Evolutionary conservation across 495 filamentous ascomycete genomes (phyloP).

Genomic region (Penicillium roqueforti): DNA sequence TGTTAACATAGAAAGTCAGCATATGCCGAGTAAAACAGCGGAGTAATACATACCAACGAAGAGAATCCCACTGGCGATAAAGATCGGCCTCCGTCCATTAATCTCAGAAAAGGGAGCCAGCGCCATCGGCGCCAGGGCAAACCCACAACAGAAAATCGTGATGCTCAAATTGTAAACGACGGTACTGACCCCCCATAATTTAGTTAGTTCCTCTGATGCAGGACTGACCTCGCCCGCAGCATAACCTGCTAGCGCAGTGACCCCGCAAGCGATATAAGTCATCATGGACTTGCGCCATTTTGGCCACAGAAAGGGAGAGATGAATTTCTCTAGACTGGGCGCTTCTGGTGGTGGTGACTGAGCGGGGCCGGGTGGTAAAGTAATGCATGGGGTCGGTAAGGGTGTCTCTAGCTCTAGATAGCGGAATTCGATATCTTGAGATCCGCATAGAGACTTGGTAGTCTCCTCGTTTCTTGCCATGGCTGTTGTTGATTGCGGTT

Average conservation of each 20-base stretch:
- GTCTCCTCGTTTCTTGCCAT: conserved; percentile 19
- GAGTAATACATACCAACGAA: conserved; percentile 46
- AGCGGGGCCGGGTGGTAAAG: conserved; percentile 25
- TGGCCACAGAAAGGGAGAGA: conserved; percentile 73
- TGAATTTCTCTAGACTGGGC: conserved; percentile 64
- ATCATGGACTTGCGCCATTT: conserved; percentile 62
- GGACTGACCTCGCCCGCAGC: conserved; percentile 77
- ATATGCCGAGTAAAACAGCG: neutral
- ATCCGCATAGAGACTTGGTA: conserved; percentile 17
- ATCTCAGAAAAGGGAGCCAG: conserved; percentile 89
- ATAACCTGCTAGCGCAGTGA: conserved; percentile 76
- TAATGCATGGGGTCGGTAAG: conserved; percentile 54
- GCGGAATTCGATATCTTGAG: conserved; percentile 54
- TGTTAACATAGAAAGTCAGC: conserved; percentile 17
- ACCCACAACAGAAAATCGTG: conserved; percentile 78
- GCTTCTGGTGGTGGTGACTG: conserved; percentile 45
- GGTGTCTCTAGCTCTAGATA: conserved; percentile 72
- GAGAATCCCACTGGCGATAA: conserved; percentile 66
- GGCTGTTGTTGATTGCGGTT: neutral
- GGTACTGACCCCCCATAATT: conserved; percentile 57
- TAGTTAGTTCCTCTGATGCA: conserved; percentile 56
- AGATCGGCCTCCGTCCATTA: conserved; percentile 76
- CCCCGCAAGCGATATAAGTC: conserved; percentile 68
- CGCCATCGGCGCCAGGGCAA: conserved; percentile 83
- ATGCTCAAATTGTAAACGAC: conserved; percentile 72